phyloP scores from a whole-genome alignment of 2,329 filamentous ascomycete genomes.

The Nemania serpens region DNA sequence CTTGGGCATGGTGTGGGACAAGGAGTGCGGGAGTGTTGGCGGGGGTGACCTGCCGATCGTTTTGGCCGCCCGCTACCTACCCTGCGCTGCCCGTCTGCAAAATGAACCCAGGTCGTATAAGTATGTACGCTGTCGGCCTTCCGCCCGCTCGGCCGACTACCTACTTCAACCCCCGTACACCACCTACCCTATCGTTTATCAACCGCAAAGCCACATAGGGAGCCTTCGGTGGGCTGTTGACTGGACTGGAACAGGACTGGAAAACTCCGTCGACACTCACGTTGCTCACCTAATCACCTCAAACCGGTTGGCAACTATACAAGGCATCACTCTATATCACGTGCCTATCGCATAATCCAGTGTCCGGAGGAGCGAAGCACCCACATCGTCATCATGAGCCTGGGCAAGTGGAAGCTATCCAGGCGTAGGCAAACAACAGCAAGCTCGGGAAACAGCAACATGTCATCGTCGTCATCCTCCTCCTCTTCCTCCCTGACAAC shows the following conservation, averaged over 20 bases:
- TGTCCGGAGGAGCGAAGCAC: not conserved
- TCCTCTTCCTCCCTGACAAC: slow-evolving; percentile 7
- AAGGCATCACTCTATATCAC: not conserved
- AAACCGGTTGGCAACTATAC: not conserved
- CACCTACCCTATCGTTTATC: too few relatives aligned
- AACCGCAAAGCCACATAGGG: too few relatives aligned
- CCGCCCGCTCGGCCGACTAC: too few relatives aligned
- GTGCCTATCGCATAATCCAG: not conserved
- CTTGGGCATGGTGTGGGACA: too few relatives aligned
- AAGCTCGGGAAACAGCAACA: slow-evolving; percentile 18
- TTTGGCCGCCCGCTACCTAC: too few relatives aligned
- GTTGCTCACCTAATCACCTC: not conserved
- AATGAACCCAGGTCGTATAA: too few relatives aligned
- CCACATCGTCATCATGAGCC: slow-evolving; percentile 17
- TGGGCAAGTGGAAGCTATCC: slow-evolving; percentile 27
- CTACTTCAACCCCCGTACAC: too few relatives aligned
- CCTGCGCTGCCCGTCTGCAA: too few relatives aligned
- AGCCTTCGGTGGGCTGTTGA: not conserved
- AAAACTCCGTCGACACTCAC: not conserved
- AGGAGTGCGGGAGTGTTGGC: too few relatives aligned
- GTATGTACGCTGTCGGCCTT: too few relatives aligned
- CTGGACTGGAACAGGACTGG: not conserved
- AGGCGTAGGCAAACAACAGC: slow-evolving; percentile 16
- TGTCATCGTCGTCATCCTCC: slow-evolving; percentile 1
- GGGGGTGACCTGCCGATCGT: too few relatives aligned